Base-by-base conservation (phyloP, 768 basidiomycete species). In the Mycena maculata region DNA sequence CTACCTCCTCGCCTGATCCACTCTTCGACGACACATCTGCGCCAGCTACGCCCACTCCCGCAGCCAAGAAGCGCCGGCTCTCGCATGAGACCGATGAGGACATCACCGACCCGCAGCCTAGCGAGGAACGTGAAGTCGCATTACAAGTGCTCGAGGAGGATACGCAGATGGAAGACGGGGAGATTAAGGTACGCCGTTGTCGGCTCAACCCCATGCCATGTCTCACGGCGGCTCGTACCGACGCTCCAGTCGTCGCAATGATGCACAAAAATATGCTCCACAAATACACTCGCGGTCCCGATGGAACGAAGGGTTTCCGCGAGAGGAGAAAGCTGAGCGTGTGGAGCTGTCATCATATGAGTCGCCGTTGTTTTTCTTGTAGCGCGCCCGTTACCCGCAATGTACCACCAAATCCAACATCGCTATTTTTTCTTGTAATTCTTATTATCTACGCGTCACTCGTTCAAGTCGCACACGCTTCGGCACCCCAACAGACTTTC, bases 231-330 rank as follows among this genome's bases (percentile, higher is more conserved):
- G 25, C 56, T 45, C 56, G 56, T 57, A 22, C 18, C 56, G 39
- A 45, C 56, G 5, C 39, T 44, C 25, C 28, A 57, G 56, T 45
- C 20, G 56, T 12, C 25, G 41, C 28, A 30, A 57, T 18, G 56
- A 57, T 57, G 56, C 30, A 12, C 10, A 57, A 44, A 31, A 57
- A 12, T 20, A n/a, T 57, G 50, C 8, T 23, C 28, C 56, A 57
- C 41, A 16, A 16, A 20, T 57, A 42, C 28, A 57, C 56, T 31
- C 56, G 56, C 20, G 56, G 56, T 57, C 56, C 56, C 44, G 56
- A 57, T 41, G 56, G 56, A 41, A 57, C 56, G 28, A 57, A 27
- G 56, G 56, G 56, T 44, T 57, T 57, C 41, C 56, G 31, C 44
- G 56, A 10, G 18, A 2, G 28, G 25, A 45, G 10, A 6, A 57